These are phyloP conservation scores for Vitis hybrid DNA, from an alignment of 177 flowering plant species.

Conservation along the genomic window DNA sequence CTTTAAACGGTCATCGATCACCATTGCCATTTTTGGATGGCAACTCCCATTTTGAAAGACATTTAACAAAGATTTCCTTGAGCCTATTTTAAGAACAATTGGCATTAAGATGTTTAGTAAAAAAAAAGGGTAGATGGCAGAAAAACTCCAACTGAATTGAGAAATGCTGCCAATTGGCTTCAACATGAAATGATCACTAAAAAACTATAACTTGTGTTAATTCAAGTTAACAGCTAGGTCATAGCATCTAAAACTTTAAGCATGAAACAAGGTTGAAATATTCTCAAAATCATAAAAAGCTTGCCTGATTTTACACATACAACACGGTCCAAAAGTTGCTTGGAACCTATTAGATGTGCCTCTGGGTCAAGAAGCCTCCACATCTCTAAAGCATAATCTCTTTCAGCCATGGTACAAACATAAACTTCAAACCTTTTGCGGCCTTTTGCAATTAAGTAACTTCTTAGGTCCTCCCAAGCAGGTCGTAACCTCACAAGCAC, in stretches of 20 bases:
- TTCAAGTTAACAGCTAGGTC: not conserved
- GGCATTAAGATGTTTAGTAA: not conserved
- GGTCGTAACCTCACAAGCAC: slow-evolving; percentile 95
- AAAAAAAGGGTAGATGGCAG: not conserved
- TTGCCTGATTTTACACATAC: slow-evolving; percentile 93
- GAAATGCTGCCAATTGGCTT: not conserved
- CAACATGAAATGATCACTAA: not conserved
- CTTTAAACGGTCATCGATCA: slow-evolving; percentile 91
- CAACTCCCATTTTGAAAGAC: slow-evolving; percentile 83
- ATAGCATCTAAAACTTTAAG: not conserved
- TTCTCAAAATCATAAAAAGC: slow-evolving; percentile 6
- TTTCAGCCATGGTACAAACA: slow-evolving; percentile 99
- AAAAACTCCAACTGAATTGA: not conserved
- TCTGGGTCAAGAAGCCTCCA: slow-evolving; percentile 99
- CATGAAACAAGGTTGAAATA: not conserved
- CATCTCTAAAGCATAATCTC: slow-evolving; percentile 97
- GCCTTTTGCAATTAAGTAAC: slow-evolving; percentile 90
- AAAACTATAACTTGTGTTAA: not conserved
- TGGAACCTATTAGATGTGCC: slow-evolving; percentile 65
- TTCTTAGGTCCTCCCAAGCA: slow-evolving; percentile 96
- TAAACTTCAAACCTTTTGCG: slow-evolving; percentile 97
- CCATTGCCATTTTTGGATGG: slow-evolving; percentile 99
- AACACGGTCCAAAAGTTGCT: slow-evolving; percentile 75
- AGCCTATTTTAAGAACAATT: slow-evolving; percentile 39
- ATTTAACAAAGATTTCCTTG: slow-evolving; percentile 75